Percentiles rank a stretch among this genome's conserved stretches.
Evolutionary conservation across 2,329 filamentous ascomycete genomes (phyloP).

Genomic region (Penicillium sp.): DNA sequence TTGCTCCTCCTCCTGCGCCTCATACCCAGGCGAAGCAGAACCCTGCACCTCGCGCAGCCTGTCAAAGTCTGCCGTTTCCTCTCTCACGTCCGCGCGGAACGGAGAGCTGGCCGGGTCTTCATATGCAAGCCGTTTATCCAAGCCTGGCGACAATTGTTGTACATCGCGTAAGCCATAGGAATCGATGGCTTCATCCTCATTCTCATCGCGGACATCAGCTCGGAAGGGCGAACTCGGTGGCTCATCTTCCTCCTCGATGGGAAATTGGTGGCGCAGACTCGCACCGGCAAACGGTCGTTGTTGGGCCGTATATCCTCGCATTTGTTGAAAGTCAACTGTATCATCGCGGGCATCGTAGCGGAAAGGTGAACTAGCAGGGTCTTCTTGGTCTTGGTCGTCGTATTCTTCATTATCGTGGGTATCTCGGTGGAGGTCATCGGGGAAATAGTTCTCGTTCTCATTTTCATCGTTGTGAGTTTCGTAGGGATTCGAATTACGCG

Average conservation of each 20-base stretch:
- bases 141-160: slow-evolving; percentile 23
- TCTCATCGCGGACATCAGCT: slow-evolving; percentile 35
- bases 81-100: slow-evolving; percentile 37
- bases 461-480: slow-evolving; percentile 23
- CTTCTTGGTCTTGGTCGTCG: slow-evolving; percentile 26
- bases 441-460: slow-evolving; percentile 11
- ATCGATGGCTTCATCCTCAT: not conserved
- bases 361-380: slow-evolving; percentile 45
- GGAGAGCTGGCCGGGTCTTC: slow-evolving; percentile 41
- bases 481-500: slow-evolving; percentile 18
- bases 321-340: slow-evolving; percentile 38
- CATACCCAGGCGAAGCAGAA: slow-evolving; percentile 14
- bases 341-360: slow-evolving; percentile 38
- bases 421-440: not conserved
- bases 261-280: slow-evolving; percentile 12
- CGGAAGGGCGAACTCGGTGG: slow-evolving; percentile 45
- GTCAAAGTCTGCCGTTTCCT: slow-evolving; percentile 39
- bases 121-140: slow-evolving; percentile 19
- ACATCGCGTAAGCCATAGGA: slow-evolving; percentile 25
- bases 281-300: not conserved
- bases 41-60: slow-evolving; percentile 23
- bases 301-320: slow-evolving; percentile 20
- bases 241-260: slow-evolving; percentile 15
- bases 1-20: slow-evolving; percentile 20
- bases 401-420: slow-evolving; percentile 29